Base-by-base conservation (phyloP, 768 basidiomycete species). In the Boletus coccyginus region DNA sequence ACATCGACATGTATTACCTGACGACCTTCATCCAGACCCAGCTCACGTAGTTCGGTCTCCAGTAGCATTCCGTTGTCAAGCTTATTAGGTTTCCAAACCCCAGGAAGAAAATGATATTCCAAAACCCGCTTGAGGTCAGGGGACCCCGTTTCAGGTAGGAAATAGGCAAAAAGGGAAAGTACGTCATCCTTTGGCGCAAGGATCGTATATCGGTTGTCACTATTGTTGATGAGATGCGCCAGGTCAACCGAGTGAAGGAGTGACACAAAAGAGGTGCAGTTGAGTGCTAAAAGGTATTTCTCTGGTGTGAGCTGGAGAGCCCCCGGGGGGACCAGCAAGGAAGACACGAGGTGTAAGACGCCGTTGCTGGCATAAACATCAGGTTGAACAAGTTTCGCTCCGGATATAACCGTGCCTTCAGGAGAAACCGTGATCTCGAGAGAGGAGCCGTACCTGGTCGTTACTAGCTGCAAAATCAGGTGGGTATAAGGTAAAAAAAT, bases 311-410 rank as follows among this genome's bases (percentile, higher is more conserved):
- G 74, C 57, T 84, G 77, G 24, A 96, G 81, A 44, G 90, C 80
- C 16, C 84, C 86, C 3, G 82, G 78, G 8, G 93, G 90, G 12
- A 95, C 70, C 14, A 99, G 82, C 24, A 98, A 82, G 14, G 85
- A 82, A 14, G 90, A 90, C 27, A 98, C 81, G 42, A 93, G 82
- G 71, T 99, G 97, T 16, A 98, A 70, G 43, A 98, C 97, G 46
- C 96, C 97, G 65, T 99, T 99, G 32, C 90, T 87, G 6, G 92
- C 95, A 65, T 94, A 94, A 36, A 97, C 84, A 65, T 99, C 93
- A 7, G 84, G 82, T n/a, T 86, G 77, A 5, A 86, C 65, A 42
- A 96, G 78, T 24, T 77, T 75, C 8, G 88, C 84, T 45, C 74
- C 74, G 35, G 84, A 84, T 21, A 89, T 71, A 32, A 66, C 78